Percentiles rank a stretch among this genome's conserved stretches.
phyloP scores from a whole-genome alignment of 1,139 yeast genomes.

The Blastobotrys raffinosifermentans region DNA sequence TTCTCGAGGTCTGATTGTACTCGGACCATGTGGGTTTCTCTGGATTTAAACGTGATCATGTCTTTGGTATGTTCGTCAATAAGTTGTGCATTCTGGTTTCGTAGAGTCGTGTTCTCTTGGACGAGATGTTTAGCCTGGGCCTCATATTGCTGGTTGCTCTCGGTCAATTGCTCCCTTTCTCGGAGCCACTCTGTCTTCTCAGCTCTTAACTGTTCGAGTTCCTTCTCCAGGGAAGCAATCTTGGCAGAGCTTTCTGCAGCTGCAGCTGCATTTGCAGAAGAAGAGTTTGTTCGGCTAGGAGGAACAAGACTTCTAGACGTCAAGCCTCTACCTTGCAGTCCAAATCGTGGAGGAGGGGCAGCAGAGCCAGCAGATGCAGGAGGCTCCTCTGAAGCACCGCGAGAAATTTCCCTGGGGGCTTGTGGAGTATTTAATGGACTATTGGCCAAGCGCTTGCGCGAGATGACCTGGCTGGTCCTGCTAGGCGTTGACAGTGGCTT shows the following conservation, averaged over 20 bases:
- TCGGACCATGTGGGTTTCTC: constrained; percentile 59
- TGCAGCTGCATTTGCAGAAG: constrained; percentile 25
- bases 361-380: constrained; percentile 14
- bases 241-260: constrained; percentile 27
- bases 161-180: constrained; percentile 39
- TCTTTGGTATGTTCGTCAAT: constrained; percentile 48
- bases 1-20: constrained; percentile 56
- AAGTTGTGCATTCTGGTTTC: constrained; percentile 37
- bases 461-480: constrained; percentile 4
- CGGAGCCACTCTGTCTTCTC: constrained; percentile 45
- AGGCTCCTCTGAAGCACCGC: constrained; percentile 2
- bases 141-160: constrained; percentile 39
- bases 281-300: constrained; percentile 23
- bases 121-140: constrained; percentile 41
- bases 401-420: neutral
- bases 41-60: constrained; percentile 51
- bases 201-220: constrained; percentile 45
- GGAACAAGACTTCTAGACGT: constrained; percentile 10
- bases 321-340: constrained; percentile 9
- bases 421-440: constrained; percentile 12
- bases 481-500: constrained; percentile 1
- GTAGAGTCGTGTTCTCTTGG: constrained; percentile 40
- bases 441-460: constrained; percentile 8
- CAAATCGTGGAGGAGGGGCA: constrained; percentile 12
- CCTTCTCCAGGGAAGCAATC: constrained; percentile 24